These are phyloP conservation scores for Dalbergia oliveri DNA, from an alignment of 306 rosid species.

Conservation along the genomic window DNA sequence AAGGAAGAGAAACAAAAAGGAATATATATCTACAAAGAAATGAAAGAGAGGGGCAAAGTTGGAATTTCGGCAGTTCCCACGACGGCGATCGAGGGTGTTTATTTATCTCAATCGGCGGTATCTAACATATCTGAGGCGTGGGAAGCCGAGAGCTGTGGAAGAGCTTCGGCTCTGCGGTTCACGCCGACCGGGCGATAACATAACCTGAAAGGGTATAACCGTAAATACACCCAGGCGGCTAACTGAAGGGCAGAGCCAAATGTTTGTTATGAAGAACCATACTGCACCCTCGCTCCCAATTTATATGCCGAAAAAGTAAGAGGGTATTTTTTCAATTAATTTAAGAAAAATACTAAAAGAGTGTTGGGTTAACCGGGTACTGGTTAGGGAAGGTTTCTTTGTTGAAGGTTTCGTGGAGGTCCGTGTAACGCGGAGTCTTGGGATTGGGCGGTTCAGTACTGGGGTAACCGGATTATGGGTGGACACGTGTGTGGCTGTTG, in stretches of 20 bases:
- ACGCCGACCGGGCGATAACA: conserved; percentile 53
- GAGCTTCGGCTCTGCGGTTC: conserved; percentile 64
- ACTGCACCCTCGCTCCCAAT: neutral
- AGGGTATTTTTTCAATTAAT: neutral
- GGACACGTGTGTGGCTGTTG: conserved; percentile 48
- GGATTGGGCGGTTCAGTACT: neutral
- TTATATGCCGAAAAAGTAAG: conserved; percentile 37
- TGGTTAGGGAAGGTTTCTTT: neutral
- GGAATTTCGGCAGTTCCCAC: neutral
- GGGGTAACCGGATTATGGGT: neutral
- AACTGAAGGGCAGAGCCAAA: neutral
- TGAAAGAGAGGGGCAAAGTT: neutral
- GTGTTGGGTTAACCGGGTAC: conserved; percentile 7
- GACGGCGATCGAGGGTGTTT: neutral
- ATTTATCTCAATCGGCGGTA: conserved; percentile 66
- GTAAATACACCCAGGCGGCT: conserved; percentile 27
- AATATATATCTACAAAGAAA: neutral
- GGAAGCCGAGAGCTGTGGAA: conserved; percentile 72
- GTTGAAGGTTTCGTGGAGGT: conserved; percentile 21
- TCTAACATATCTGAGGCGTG: conserved; percentile 60
- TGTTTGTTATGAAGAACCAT: neutral
- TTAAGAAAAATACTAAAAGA: neutral
- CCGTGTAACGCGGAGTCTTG: neutral
- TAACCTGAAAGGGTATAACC: conserved; percentile 51
- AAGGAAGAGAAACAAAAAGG: neutral